Conservation (phyloP, 2,329 filamentous ascomycete species). For the Mollisiaceae sp. region DNA sequence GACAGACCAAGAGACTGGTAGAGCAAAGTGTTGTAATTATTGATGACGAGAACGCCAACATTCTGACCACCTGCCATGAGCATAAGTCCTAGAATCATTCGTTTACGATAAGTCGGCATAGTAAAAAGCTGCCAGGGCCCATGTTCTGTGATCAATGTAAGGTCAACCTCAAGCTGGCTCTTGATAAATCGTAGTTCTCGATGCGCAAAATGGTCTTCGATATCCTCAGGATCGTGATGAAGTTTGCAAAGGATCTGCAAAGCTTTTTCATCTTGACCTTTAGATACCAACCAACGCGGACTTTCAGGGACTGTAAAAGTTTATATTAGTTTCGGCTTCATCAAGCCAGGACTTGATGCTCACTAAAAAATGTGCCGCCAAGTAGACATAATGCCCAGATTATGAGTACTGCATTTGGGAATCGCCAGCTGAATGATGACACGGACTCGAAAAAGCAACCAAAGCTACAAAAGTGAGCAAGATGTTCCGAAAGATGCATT, state of each 20-base stretch:
- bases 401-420: conserved; percentile 21
- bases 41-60: conserved; percentile 24
- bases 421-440: conserved; percentile 24
- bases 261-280: conserved; percentile 20
- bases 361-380: conserved; percentile 10
- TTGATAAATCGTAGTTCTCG: conserved; percentile 24
- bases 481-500: neutral
- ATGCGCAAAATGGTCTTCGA: conserved; percentile 22
- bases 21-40: conserved; percentile 25
- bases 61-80: conserved; percentile 24
- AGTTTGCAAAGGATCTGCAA: conserved; percentile 15
- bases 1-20: conserved; percentile 24
- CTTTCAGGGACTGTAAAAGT: conserved; percentile 16
- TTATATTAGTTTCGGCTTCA: neutral
- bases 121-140: conserved; percentile 26
- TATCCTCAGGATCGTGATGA: conserved; percentile 18
- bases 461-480: conserved; percentile 5
- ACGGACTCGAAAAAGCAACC: conserved; percentile 18
- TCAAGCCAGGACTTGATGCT: neutral
- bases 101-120: conserved; percentile 20
- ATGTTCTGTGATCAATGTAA: conserved; percentile 10
- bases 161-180: conserved; percentile 18
- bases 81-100: conserved; percentile 19
- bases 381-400: conserved; percentile 13
- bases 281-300: conserved; percentile 17